Evolutionary conservation across 2,329 filamentous ascomycete genomes (phyloP), one percentile per base, ranked within the genome.

Genomic region (Zalaria sp.): DNA sequence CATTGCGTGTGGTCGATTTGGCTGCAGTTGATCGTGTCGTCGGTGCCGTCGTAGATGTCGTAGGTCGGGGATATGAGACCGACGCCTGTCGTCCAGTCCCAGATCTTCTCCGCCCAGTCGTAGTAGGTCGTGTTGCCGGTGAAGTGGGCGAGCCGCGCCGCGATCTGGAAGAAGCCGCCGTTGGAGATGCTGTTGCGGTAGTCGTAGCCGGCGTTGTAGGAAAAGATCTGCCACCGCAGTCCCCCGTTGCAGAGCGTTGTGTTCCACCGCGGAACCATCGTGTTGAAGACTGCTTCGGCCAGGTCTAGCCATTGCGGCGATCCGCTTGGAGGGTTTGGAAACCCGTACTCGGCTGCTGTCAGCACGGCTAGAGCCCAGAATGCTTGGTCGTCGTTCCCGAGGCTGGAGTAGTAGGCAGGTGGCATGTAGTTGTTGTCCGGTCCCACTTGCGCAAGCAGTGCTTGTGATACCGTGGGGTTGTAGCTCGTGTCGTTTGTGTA

Each of bases 351-450:
- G 32, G 81, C 80, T 2, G 85, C 85, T 6, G 75, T 73, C 69
- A 93, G 82, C 46, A 80, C 82, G 1, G 84, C 76, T 67, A 91
- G 72, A n/a, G 75, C 83, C 85, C 85, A 93, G 62, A 91, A 89
- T 4, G 82, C 79, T 67, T 79, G 71, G 49, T 76, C 70, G 47
- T 75, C 70, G 48, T 74, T 75, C 8, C 62, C 63, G 8, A 60
- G 49, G 18, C 52, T 55, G 8, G 44, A 36, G 47, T 49, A 53
- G 46, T 62, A 59, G 4, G 55, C 54, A 2, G 53, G 55, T 31
- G 65, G 56, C 48, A 68, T 59, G 50, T 62, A 64, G 52, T 66
- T 57, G 41, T 64, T 61, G 35, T 61, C 51, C 1, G 61, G 59
- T 6, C 63, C 60, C 26, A 58, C 56, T 48, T 64, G 65, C 26